Evolutionary conservation across 2,329 filamentous ascomycete genomes (phyloP), one percentile per base, ranked within the genome.

Genomic region (Fusarium domesticum): DNA sequence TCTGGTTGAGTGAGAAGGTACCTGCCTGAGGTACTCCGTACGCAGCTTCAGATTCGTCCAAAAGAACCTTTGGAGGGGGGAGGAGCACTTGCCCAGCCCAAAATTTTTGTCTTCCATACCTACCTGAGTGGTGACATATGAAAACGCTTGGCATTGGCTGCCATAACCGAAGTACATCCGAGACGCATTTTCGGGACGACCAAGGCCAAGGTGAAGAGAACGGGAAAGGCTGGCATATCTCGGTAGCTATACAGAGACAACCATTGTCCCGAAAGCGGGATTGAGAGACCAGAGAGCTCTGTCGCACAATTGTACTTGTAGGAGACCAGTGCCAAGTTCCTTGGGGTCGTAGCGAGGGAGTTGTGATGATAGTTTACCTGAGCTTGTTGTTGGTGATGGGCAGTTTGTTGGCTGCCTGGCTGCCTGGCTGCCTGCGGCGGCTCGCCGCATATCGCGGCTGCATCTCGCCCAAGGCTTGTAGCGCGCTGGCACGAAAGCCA

Each of bases 111-210:
- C 20, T n/a, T 37, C 34, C 38, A 34, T 28, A 12, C 23, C 39
- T 39, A 16, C 33, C 18, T 19, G 23, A 28, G 35, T n/a, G 19
- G 42, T 33, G 31, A 33, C 31, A 17, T 33, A 17, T 14, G 31
- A 33, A 19, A 41, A 43, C 31, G 35, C 35, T 47, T 55, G 40
- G 46, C 28, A 53, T 45, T 45, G 45, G 50, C 35, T 44, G 40
- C 28, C 30, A 18, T 36, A 37, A 42, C 58, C 58, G 58, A 60
- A 50, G 56, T 60, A 58, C 45, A 53, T 38, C 58, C 58, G 58
- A 46, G 37, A 31, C 33, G 51, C 43, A 49, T 47, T 54, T 47
- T 50, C 44, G 52, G 52, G 47, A 44, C 44, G 39, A 54, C 46
- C 48, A 54, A 12, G 14, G 7, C 35, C 47, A 45, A 56, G 45